Base-by-base conservation (phyloP, 2,329 filamentous ascomycete genomes). In the Rasamsonia emersonii region DNA sequence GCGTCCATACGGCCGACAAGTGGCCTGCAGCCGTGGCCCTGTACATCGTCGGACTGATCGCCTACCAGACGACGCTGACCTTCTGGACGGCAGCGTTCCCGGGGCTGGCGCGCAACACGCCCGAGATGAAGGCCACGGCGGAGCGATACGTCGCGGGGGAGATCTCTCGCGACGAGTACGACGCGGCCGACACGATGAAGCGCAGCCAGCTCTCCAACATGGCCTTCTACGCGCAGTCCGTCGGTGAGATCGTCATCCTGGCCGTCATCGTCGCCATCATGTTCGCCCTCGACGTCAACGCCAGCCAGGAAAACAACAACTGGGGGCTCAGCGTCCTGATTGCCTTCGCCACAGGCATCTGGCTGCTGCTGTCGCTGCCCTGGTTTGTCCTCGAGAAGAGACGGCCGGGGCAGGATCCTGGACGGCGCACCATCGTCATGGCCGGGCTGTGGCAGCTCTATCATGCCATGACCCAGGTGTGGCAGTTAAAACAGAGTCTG, bases 41-140 rank as follows among this genome's bases (percentile, higher is more conserved):
- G 10, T 82, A 82, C 49, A 77, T 82, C 34, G 68, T 80, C 10
- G 77, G 77, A 18, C 40, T 81, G 24, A 76, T 82, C 40, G 70
- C 71, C 1, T 82, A 81, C 43, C 77, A 81, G 53, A 70, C 78
- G 2, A 77, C 74, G 0, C 59, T 81, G 29, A 81, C 77, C 0
- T 82, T 80, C 50, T 82, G 77, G 75, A 79, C 75, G 0, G 76
- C 78, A 0, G 75, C 77, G 0, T 77, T 77, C 36, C 72, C 73
- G 3, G 64, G 70, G 0, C 54, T 77, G 5, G 71, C 73, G 4
- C 54, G 72, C 5, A 75, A 76, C 41, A 72, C 69, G 1, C 45
- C 51, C 1, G 59, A 68, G 15, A 56, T 76, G 46, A 59, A 72
- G 16, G 51, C 56, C 2, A 66, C 65, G 32, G 70, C 71, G 4